phyloP scores from a whole-genome alignment of 2,329 filamentous ascomycete genomes.

The Knoxdaviesia capensis region DNA sequence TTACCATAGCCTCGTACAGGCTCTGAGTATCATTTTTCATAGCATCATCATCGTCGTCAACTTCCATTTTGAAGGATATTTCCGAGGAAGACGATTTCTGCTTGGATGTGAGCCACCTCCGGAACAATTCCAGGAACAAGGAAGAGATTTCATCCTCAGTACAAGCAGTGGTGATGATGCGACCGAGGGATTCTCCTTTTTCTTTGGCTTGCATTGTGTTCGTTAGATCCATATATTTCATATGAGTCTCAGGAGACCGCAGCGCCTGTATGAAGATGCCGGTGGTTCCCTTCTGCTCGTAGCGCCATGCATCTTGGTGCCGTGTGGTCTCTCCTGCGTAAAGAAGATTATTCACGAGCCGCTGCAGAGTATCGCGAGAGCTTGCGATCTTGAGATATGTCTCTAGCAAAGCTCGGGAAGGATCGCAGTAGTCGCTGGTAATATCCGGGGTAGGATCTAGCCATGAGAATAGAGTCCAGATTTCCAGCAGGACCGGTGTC shows the following conservation, averaged over 20 bases:
- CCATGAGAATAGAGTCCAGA: slow-evolving; percentile 44
- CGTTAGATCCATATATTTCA: too few species aligned
- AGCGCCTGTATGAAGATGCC: too few species aligned
- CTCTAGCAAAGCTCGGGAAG: slow-evolving; percentile 28
- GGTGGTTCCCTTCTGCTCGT: slow-evolving; percentile 10
- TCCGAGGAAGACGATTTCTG: slow-evolving; percentile 8
- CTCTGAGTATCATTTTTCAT: slow-evolving; percentile 13
- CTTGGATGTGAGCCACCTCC: slow-evolving; percentile 29
- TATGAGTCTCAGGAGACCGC: too few species aligned
- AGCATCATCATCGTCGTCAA: slow-evolving; percentile 12
- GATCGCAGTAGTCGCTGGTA: slow-evolving; percentile 19
- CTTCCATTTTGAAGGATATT: slow-evolving; percentile 8
- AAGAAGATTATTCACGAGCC: slow-evolving; percentile 32
- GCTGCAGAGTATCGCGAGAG: slow-evolving; percentile 24
- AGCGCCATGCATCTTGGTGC: slow-evolving; percentile 27
- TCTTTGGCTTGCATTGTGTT: slow-evolving; percentile 15
- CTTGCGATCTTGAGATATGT: slow-evolving; percentile 38
- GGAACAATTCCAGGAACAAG: slow-evolving; percentile 39
- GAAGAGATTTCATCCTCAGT: slow-evolving; percentile 35
- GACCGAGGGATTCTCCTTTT: slow-evolving; percentile 26
- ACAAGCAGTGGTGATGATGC: slow-evolving; percentile 26
- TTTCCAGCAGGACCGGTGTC: slow-evolving; percentile 32
- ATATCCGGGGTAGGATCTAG: slow-evolving; percentile 12
- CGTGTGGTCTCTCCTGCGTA: slow-evolving; percentile 25
- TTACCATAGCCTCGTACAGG: slow-evolving; percentile 37